phyloP scores from a whole-genome alignment of 495 filamentous ascomycete species.

The Aspergillus coremiiformis region DNA sequence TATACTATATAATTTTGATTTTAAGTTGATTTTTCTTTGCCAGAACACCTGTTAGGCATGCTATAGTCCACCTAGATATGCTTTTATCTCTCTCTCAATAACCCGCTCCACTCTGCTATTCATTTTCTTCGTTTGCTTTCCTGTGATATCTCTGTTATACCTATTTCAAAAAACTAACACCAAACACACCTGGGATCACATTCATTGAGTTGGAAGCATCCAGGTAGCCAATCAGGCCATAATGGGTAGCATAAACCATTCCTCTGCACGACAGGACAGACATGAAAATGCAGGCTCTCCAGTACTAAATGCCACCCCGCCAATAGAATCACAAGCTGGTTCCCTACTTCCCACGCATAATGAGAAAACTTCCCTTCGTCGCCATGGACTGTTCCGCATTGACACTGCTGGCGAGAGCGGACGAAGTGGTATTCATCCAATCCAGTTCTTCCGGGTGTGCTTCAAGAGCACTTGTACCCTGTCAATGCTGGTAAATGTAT shows the following conservation, averaged over 20 bases:
- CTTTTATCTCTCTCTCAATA: too few species aligned
- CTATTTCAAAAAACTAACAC: background rate
- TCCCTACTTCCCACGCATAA: conserved; percentile 25
- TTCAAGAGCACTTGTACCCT: conserved; percentile 50
- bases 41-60: too few species aligned
- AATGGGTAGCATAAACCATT: background rate
- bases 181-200: background rate
- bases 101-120: too few species aligned
- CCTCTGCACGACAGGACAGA: background rate
- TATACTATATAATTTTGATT: too few species aligned
- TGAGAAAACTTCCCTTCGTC: conserved; percentile 15
- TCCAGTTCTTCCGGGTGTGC: conserved; percentile 53
- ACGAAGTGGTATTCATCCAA: conserved; percentile 51
- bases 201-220: background rate
- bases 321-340: conserved; percentile 1
- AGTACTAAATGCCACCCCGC: conserved; percentile 1
- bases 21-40: too few species aligned
- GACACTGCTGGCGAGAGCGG: conserved; percentile 59
- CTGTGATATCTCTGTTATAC: too few species aligned
- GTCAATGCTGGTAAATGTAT: conserved; percentile 53
- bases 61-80: too few species aligned
- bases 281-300: background rate
- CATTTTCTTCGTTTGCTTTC: too few species aligned
- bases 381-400: conserved; percentile 36
- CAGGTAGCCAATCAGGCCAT: background rate